Evolutionary conservation across 768 basidiomycete genomes (phyloP), one percentile per base, ranked within the genome.

Genomic region (Daedaleopsis sinensis): DNA sequence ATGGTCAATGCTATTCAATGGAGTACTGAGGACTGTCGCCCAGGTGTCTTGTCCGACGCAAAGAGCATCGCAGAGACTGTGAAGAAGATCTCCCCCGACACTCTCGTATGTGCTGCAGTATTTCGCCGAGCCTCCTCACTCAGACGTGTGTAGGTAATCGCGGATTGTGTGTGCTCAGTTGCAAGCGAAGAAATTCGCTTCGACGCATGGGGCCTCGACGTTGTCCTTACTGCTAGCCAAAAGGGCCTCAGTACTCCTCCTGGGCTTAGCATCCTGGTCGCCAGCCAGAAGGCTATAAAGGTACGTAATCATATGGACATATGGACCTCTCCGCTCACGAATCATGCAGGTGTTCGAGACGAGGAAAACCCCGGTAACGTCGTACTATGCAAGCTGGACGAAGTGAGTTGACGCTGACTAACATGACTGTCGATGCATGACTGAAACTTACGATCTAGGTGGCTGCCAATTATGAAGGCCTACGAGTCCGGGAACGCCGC

Each of bases 81-180:
- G 51, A 82, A 79, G 64, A 79, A 81, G 27, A 83, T 92, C 61
- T 94, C 93, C 0, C 96, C 96, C 1, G 84, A 91, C 12, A 94
- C 95, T 1, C 79, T 99, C 62, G 91, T 93, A 65, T 62, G 39
- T n/a, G 18, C 11, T n/a, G 44, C 44, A n/a, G 44, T 8, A n/a
- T 13, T 9, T 35, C 10, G 23, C 37, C 16, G 19, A 12, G n/a
- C 35, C 44, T 21, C 9, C 13, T 51, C 16, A 55, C 50, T 37
- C 12, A 37, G 21, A 21, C 46, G 12, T 38, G 13, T 59, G n/a
- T 16, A 91, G 89, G 79, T 94, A 46, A 79, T 91, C 9, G 80
- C 94, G 60, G 97, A 99, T 70, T 93, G 86, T n/a, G 97, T 99
- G 27, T 99, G 97, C 76, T 90, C 94, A 1, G 94, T 98, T 16